phyloP scores from a whole-genome alignment of 2,329 filamentous ascomycete genomes.

The Septoria linicola region DNA sequence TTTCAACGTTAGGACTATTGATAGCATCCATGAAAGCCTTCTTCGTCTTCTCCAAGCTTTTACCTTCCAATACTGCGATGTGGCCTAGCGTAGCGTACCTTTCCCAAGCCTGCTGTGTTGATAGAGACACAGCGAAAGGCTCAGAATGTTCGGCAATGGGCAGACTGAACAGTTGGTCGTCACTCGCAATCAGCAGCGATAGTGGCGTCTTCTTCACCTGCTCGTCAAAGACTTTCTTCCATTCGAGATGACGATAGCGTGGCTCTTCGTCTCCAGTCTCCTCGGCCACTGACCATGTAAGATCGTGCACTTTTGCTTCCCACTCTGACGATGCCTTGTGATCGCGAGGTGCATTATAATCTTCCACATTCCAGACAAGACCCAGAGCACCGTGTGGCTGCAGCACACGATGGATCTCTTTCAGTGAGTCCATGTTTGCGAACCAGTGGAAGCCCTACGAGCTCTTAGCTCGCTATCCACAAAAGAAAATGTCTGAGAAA shows the following conservation, averaged over 20 bases:
- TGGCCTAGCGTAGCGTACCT: constrained; percentile 67
- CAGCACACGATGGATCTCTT: constrained; percentile 66
- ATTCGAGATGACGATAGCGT: constrained; percentile 65
- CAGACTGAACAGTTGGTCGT: constrained; percentile 58
- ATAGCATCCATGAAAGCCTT: constrained; percentile 58
- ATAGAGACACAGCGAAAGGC: constrained; percentile 59
- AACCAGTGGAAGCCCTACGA: constrained; percentile 58
- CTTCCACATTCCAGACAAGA: constrained; percentile 62
- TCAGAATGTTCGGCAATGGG: constrained; percentile 59
- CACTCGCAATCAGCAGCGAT: constrained; percentile 40
- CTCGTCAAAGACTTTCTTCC: constrained; percentile 64
- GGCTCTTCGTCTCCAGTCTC: constrained; percentile 58
- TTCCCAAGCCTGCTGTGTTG: constrained; percentile 61
- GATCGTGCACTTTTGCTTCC: constrained; percentile 62
- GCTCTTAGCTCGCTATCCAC: constrained; percentile 18
- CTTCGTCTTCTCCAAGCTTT: constrained; percentile 50
- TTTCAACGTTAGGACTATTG: constrained; percentile 53
- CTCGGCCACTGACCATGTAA: constrained; percentile 57
- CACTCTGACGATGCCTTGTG: constrained; percentile 60
- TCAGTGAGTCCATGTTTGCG: constrained; percentile 60
- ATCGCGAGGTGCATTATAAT: constrained; percentile 59
- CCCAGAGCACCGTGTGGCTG: constrained; percentile 61
- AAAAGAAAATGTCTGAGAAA: constrained; percentile 5
- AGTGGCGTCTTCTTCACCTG: constrained; percentile 56
- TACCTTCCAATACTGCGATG: constrained; percentile 58